Percentiles rank a stretch among this genome's conserved stretches.
phyloP scores from a whole-genome alignment of 257 asterid genomes.

The Jaltomata sinuosa region DNA sequence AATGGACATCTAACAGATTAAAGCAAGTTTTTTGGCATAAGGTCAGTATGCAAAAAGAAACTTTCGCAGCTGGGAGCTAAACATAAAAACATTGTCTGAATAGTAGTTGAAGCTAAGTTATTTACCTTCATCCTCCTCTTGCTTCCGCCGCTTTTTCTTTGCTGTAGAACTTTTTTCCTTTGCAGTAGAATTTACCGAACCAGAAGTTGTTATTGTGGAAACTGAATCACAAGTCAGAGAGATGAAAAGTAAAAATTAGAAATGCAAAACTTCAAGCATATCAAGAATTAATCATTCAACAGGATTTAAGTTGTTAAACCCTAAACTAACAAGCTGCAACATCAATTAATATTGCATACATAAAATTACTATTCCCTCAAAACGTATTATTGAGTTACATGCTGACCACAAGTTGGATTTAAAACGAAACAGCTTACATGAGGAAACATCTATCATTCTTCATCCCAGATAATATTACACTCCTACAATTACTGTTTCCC shows the following conservation, averaged over 20 bases:
- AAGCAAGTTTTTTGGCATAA: background rate
- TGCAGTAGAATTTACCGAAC: conserved; percentile 7
- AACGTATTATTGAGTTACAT: background rate
- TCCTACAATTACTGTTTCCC: background rate
- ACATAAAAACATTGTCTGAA: background rate
- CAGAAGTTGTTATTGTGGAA: background rate
- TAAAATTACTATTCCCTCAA: background rate
- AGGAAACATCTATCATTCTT: background rate
- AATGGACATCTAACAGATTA: background rate
- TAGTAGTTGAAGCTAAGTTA: background rate
- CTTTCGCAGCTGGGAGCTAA: background rate
- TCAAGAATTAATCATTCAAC: background rate
- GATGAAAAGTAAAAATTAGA: background rate
- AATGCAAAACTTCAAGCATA: background rate
- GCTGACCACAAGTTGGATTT: background rate
- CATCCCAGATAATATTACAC: background rate
- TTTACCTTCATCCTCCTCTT: conserved; percentile 66
- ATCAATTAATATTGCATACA: background rate
- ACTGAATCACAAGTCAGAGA: background rate
- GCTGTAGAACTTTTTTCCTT: conserved; percentile 20
- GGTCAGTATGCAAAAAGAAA: background rate
- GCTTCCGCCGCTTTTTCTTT: conserved; percentile 56
- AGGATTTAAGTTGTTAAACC: background rate
- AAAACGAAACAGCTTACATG: background rate
- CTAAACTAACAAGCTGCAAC: background rate